Evolutionary conservation across 495 filamentous ascomycete genomes (phyloP).

Genomic region (Stereocaulon alpinum): DNA sequence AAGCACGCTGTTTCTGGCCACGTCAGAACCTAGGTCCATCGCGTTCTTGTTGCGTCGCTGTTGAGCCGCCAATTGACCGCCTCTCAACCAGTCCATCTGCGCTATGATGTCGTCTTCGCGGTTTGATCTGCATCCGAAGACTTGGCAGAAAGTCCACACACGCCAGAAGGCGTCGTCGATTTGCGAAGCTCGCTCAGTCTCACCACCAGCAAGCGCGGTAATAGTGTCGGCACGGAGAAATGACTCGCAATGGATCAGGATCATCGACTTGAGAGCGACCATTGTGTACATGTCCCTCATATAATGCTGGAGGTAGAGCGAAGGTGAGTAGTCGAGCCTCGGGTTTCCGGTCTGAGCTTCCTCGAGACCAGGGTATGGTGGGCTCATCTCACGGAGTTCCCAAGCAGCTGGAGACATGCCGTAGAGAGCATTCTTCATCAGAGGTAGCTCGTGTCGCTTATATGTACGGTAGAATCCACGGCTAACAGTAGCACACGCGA

Average conservation of each 20-base stretch:
- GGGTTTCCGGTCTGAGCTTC: constrained; percentile 37
- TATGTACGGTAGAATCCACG: constrained; percentile 50
- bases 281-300: constrained; percentile 49
- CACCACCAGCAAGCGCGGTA: constrained; percentile 41
- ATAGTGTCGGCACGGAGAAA: constrained; percentile 51
- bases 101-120: constrained; percentile 53
- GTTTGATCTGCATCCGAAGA: constrained; percentile 50
- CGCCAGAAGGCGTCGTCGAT: constrained; percentile 61
- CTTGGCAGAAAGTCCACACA: constrained; percentile 59
- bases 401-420: constrained; percentile 53
- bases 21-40: constrained; percentile 34
- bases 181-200: constrained; percentile 39
- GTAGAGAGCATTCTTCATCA: constrained; percentile 46
- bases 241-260: constrained; percentile 47
- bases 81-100: constrained; percentile 56
- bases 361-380: constrained; percentile 41
- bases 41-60: constrained; percentile 29
- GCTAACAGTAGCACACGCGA: constrained; percentile 45
- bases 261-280: constrained; percentile 47
- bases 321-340: constrained; percentile 47
- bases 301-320: constrained; percentile 45
- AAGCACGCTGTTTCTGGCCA: constrained; percentile 42
- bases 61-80: constrained; percentile 41
- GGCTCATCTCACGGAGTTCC: constrained; percentile 55
- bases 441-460: constrained; percentile 46